A percentile compares a stretch with the other conserved stretches of the same genome.
Conservation (phyloP, 164 flowering plant genomes). For the Umbilicus rupestris region DNA sequence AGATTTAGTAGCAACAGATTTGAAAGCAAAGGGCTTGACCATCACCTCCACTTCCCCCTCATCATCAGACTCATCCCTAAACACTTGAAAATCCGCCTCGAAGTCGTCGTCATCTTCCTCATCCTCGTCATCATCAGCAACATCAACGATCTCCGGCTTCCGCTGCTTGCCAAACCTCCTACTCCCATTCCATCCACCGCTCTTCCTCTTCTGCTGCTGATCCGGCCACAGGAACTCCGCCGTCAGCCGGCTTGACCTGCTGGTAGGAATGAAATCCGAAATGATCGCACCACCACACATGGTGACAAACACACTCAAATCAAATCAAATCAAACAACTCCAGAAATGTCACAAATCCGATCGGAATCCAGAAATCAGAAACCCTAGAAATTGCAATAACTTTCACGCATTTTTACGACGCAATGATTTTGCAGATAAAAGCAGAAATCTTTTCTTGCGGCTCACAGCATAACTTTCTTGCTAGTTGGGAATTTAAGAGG, state of each 20-base stretch:
- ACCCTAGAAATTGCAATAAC: not conserved
- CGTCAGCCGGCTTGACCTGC: conserved; percentile 30
- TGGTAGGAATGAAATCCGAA: conserved; percentile 58
- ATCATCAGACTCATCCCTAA: conserved; percentile 52
- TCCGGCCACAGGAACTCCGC: conserved; percentile 48
- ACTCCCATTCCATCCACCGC: conserved; percentile 12
- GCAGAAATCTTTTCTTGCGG: not conserved
- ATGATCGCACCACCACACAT: conserved; percentile 99
- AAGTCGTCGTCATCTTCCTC: conserved; percentile 45
- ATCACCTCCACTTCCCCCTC: conserved; percentile 26
- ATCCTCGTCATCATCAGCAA: conserved; percentile 8
- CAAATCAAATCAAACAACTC: not conserved
- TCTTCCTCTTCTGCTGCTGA: conserved; percentile 21
- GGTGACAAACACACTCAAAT: not conserved
- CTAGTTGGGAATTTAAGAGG: too few species aligned
- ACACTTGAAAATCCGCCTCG: conserved; percentile 80
- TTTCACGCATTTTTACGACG: not conserved
- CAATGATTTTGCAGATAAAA: conserved; percentile 1
- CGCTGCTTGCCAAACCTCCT: conserved; percentile 15
- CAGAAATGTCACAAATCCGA: not conserved
- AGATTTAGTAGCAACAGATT: conserved; percentile 23
- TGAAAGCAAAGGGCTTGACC: conserved; percentile 32
- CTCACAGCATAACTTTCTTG: not conserved
- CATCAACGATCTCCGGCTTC: conserved; percentile 16
- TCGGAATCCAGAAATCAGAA: not conserved